Percentiles rank a stretch among this genome's conserved stretches.
Evolutionary conservation across 306 rosid genomes (phyloP).

Genomic region (Castanospermum australe): DNA sequence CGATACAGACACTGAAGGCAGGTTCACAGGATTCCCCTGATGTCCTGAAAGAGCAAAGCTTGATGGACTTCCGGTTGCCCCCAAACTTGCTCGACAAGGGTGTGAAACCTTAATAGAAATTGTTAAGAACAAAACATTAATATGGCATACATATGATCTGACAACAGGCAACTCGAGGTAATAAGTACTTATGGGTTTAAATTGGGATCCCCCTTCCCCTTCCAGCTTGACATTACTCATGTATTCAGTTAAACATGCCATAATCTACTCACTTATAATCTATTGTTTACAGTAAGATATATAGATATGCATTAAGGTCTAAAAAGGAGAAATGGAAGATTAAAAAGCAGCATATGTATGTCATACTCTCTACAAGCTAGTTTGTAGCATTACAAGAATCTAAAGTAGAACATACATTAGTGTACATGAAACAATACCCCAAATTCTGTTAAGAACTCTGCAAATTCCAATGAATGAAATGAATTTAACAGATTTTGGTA

Average conservation of each 20-base stretch:
- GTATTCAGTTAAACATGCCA: no score
- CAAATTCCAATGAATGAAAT: neutral
- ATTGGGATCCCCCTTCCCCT: neutral
- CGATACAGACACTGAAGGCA: constrained; percentile 61
- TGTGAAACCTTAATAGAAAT: constrained; percentile 63
- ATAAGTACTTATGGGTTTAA: neutral
- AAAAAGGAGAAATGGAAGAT: neutral
- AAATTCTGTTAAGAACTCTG: neutral
- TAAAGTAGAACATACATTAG: neutral
- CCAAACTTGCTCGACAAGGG: constrained; percentile 64
- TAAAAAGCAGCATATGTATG: neutral
- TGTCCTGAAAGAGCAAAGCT: constrained; percentile 66
- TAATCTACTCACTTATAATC: no score
- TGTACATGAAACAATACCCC: neutral
- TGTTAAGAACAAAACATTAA: constrained; percentile 2
- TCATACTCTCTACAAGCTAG: constrained; percentile 9
- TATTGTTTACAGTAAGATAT: neutral
- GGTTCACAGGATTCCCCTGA: constrained; percentile 58
- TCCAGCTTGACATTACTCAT: neutral
- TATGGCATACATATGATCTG: neutral
- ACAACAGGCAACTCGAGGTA: neutral
- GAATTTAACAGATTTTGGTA: constrained; percentile 4
- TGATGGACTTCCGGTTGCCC: constrained; percentile 66
- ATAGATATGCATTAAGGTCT: neutral
- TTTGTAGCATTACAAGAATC: neutral